Conservation (phyloP, 176 grass and related monocot species). For the Tillandsia leiboldiana region DNA sequence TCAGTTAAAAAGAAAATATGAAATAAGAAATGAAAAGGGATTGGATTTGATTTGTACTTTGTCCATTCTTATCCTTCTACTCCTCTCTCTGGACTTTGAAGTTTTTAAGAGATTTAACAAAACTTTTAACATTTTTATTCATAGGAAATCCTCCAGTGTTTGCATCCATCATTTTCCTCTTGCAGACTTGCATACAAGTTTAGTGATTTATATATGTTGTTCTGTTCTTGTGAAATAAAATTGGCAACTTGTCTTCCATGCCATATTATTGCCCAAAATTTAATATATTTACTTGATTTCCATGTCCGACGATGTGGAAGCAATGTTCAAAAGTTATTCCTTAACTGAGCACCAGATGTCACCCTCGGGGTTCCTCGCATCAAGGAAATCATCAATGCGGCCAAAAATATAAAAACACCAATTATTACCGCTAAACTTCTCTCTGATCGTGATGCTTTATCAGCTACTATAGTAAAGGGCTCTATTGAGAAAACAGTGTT, state of each 20-base stretch:
- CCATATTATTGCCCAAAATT: not conserved
- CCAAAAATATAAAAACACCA: slow-evolving; percentile 93
- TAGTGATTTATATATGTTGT: not conserved
- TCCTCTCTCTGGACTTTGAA: no score
- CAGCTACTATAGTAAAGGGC: slow-evolving; percentile 61
- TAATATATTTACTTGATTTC: no score
- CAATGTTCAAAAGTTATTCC: slow-evolving; percentile 15
- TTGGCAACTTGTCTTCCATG: not conserved
- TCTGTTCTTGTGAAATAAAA: not conserved
- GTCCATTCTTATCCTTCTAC: not conserved
- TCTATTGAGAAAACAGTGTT: slow-evolving; percentile 71
- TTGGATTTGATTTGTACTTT: not conserved
- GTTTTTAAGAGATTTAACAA: no score
- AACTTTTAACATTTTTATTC: no score
- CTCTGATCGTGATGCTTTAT: slow-evolving; percentile 31
- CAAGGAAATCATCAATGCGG: slow-evolving; percentile 95
- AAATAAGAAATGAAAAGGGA: no score
- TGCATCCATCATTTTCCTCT: not conserved
- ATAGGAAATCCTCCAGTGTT: no score
- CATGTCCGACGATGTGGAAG: not conserved
- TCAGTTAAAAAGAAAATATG: no score
- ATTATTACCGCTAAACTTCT: slow-evolving; percentile 59
- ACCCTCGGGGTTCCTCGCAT: slow-evolving; percentile 94
- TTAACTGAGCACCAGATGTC: slow-evolving; percentile 62
- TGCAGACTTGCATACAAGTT: not conserved